These are phyloP conservation scores for Quercus alba DNA, from an alignment of 306 rosid genomes.

Conservation along the genomic window DNA sequence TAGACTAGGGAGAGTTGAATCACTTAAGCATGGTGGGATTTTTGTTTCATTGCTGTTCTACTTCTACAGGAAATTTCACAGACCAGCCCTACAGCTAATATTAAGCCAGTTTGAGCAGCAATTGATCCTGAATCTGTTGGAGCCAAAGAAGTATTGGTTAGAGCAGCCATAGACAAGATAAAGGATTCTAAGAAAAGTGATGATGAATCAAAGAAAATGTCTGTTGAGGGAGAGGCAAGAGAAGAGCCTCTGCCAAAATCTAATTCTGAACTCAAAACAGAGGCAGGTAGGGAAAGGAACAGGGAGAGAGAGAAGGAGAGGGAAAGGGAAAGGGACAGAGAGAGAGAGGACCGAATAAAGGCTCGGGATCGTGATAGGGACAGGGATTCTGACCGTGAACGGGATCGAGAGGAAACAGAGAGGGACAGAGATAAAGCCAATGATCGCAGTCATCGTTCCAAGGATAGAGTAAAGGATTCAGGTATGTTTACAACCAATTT, in stretches of 20 bases:
- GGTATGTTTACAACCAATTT: conserved; percentile 29
- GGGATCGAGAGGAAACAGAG: conserved; percentile 75
- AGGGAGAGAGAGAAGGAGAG: conserved; percentile 52
- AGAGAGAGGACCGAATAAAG: conserved; percentile 61
- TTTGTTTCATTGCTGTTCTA: too few species aligned
- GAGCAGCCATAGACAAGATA: conserved; percentile 51
- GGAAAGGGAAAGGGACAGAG: conserved; percentile 39
- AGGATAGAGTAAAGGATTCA: conserved; percentile 83
- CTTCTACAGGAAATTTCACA: conserved; percentile 56
- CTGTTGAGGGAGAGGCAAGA: conserved; percentile 52
- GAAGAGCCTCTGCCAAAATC: conserved; percentile 54
- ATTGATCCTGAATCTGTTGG: conserved; percentile 41
- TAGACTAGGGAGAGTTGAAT: conserved; percentile 22
- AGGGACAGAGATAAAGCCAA: conserved; percentile 52
- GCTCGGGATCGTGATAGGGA: conserved; percentile 76
- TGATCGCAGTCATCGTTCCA: conserved; percentile 58
- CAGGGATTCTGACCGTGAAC: conserved; percentile 83
- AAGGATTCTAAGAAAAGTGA: conserved; percentile 61
- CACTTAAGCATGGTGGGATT: too few species aligned
- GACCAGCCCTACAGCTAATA: conserved; percentile 49
- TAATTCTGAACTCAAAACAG: conserved; percentile 57
- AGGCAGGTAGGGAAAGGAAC: conserved; percentile 48
- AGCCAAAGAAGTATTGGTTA: conserved; percentile 45
- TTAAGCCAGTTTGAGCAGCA: conserved; percentile 41
- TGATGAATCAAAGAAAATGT: conserved; percentile 56